A percentile compares a stretch with the other conserved stretches of the same genome.
phyloP scores from a whole-genome alignment of 164 flowering plant species.

The Akebia trifoliata region DNA sequence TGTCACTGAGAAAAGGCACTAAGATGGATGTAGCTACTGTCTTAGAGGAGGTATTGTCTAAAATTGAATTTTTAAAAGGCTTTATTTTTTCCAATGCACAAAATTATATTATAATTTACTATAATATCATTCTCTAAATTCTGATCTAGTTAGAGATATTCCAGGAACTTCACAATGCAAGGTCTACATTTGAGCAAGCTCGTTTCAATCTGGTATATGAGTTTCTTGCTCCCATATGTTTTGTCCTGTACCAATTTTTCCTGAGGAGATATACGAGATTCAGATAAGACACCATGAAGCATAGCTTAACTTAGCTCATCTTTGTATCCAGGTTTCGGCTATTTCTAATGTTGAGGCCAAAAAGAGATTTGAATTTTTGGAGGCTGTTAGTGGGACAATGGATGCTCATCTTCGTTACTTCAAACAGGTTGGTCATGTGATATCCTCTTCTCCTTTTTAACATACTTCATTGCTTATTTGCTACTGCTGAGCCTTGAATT shows the following conservation, averaged over 20 bases:
- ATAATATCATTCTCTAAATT: conserved; percentile 18
- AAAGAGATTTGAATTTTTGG: conserved; percentile 93
- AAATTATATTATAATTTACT: conserved; percentile 12
- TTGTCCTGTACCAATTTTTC: conserved; percentile 1
- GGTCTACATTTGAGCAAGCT: conserved; percentile 91
- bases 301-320: background rate
- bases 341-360: conserved; percentile 90
- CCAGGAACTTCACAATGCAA: conserved; percentile 91
- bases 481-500: conserved; percentile 9
- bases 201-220: conserved; percentile 80
- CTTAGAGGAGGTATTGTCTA: conserved; percentile 53
- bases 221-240: background rate
- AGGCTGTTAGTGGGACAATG: conserved; percentile 96
- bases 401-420: conserved; percentile 97
- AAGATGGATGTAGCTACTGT: conserved; percentile 46
- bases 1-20: conserved; percentile 60
- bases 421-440: conserved; percentile 60
- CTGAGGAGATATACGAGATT: background rate
- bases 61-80: conserved; percentile 1
- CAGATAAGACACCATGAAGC: background rate
- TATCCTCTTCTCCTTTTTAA: background rate
- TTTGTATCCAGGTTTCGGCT: conserved; percentile 59
- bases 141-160: conserved; percentile 46
- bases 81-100: conserved; percentile 5
- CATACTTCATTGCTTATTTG: conserved; percentile 3